Conservation (phyloP, 306 rosid genomes). For the Rosa multiflora region DNA sequence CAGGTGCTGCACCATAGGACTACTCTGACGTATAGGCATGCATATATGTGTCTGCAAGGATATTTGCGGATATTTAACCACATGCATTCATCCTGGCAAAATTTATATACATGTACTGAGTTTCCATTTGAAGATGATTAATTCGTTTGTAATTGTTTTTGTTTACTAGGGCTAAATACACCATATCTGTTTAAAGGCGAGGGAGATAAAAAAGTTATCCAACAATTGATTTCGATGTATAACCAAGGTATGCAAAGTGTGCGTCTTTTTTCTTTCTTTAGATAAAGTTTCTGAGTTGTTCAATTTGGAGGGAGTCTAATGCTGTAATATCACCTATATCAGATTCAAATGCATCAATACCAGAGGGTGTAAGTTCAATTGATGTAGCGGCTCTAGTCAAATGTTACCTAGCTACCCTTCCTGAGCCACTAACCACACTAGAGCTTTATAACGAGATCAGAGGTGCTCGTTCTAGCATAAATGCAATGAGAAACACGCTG, state of each 20-base stretch:
- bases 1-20: conserved; percentile 59
- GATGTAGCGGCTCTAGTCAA: conserved; percentile 84
- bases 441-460: conserved; percentile 77
- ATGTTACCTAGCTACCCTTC: conserved; percentile 93
- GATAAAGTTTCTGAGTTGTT: conserved; percentile 13
- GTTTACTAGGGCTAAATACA: conserved; percentile 63
- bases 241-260: conserved; percentile 63
- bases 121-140: background rate
- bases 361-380: conserved; percentile 77
- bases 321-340: conserved; percentile 23
- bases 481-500: conserved; percentile 69
- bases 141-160: conserved; percentile 21
- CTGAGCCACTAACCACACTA: conserved; percentile 85
- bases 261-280: background rate
- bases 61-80: background rate
- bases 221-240: conserved; percentile 74
- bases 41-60: background rate
- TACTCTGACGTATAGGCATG: conserved; percentile 11
- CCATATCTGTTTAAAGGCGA: conserved; percentile 76
- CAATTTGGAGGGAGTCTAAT: conserved; percentile 15
- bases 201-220: conserved; percentile 81
- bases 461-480: conserved; percentile 70
- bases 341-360: conserved; percentile 74
- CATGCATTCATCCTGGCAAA: background rate
- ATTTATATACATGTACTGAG: background rate